A percentile compares a stretch with the other conserved stretches of the same genome.
These are phyloP conservation scores for Scenedesmus sp. DNA, from an alignment of 163 green algal genomes.

Conservation along the genomic window DNA sequence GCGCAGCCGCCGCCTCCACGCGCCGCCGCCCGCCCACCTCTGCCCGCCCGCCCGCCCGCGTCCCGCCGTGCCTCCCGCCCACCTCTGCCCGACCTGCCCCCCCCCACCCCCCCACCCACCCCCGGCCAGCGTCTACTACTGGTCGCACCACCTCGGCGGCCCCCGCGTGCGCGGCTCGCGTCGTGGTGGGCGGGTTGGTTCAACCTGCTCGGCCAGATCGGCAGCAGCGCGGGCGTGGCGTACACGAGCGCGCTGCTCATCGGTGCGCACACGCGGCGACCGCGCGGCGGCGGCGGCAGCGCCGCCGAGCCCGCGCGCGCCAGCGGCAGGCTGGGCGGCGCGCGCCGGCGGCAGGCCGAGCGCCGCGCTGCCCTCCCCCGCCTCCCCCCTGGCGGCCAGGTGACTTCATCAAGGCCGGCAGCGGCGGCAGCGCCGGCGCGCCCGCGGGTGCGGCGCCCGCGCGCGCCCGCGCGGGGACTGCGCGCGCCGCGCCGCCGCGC, in stretches of 20 bases:
- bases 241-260: slow-evolving; percentile 46
- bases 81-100: not conserved
- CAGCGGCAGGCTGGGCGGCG: too few relatives aligned
- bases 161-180: slow-evolving; percentile 21
- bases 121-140: slow-evolving; percentile 57
- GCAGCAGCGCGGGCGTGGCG: slow-evolving; percentile 52
- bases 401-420: slow-evolving; percentile 20
- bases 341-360: too few relatives aligned
- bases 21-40: not conserved
- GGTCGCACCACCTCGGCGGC: slow-evolving; percentile 12
- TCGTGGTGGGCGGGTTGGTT: slow-evolving; percentile 50
- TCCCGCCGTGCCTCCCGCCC: not conserved
- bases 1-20: not conserved
- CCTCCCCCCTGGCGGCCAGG: too few relatives aligned
- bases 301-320: too few relatives aligned
- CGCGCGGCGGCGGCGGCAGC: too few relatives aligned
- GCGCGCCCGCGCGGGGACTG: too few relatives aligned
- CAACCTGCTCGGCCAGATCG: slow-evolving; percentile 54
- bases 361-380: too few relatives aligned
- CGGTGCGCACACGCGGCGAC: too few relatives aligned
- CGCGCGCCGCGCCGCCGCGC: too few relatives aligned
- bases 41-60: not conserved
- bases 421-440: too few relatives aligned
- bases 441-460: too few relatives aligned
- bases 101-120: too few relatives aligned